Base-by-base conservation (phyloP, 2,329 filamentous ascomycete genomes). In the Alternaria metachromatica region DNA sequence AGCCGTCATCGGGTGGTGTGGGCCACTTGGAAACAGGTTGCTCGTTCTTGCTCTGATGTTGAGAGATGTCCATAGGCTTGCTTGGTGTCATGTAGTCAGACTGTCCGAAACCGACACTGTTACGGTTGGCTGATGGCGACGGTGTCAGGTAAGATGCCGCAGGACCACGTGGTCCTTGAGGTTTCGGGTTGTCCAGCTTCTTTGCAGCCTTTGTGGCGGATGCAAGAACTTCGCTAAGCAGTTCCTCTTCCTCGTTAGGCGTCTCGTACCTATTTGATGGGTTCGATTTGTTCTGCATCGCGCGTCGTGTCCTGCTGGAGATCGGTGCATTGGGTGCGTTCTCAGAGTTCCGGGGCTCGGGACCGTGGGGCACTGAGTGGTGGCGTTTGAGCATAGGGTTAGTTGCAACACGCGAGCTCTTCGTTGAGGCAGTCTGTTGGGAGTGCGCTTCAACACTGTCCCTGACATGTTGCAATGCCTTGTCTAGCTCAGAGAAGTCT, bases 241-340 rank as follows among this genome's bases (percentile, higher is more conserved):
- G 86, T 81, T 99, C 96, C 63, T 99, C 96, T 76, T 98, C 95
- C 80, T 99, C 96, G 73, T 97, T 94, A 1, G 96, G 93, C 0
- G 94, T 94, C 76, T 99, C 96, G 77, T 98, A 97, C 66, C 93
- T 90, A 72, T 92, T 91, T 53, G 92, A 89, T 5, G 92, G 91
- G 66, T 93, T 90, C 5, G 86, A 84, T 13, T 92, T 90, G 78
- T 86, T 84, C 64, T 88, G 86, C 50, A 96, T 87, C 12, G 92
- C 91, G 64, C 93, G 87, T 62, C 95, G 87, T 13, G 94, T 96
- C 65, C 94, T 87, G 78, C 90, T 93, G 1, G 92, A 94, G 55
- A 93, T 87, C 1, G 93, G 91, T 0, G 87, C 75, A 58, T 64
- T 62, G 25, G 68, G 81, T 12, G 80, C 76, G 49, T 78, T 90